A percentile compares a stretch with the other conserved stretches of the same genome.
Evolutionary conservation across 306 rosid species (phyloP).

Genomic region (Ceratonia siliqua): DNA sequence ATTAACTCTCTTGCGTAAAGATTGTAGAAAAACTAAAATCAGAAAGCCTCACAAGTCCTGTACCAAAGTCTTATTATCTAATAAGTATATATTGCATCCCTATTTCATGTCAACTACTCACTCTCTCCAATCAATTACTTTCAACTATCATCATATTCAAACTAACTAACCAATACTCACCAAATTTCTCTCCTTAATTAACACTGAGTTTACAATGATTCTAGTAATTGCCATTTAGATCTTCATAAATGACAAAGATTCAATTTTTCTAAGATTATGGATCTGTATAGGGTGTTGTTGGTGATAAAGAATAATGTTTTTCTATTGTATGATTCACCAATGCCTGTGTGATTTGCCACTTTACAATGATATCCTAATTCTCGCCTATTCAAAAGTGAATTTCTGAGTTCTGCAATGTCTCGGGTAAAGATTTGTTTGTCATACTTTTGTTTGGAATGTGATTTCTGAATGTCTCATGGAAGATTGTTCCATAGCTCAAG

Average conservation of each 20-base stretch:
- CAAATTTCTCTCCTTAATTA: no score
- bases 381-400: not conserved
- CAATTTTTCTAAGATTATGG: not conserved
- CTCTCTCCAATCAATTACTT: no score
- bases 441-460: slow-evolving; percentile 15
- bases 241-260: not conserved
- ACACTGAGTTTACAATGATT: slow-evolving; percentile 2
- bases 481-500: not conserved
- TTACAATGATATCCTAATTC: slow-evolving; percentile 11
- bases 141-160: no score
- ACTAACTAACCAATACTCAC: no score
- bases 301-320: not conserved
- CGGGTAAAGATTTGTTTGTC: not conserved
- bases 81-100: no score
- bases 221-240: slow-evolving; percentile 17
- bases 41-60: no score
- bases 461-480: not conserved
- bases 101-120: no score
- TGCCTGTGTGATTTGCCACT: not conserved
- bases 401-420: slow-evolving; percentile 18
- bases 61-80: no score
- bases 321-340: not conserved
- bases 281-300: not conserved
- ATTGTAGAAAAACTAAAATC: no score
- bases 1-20: no score